A percentile compares a stretch with the other conserved stretches of the same genome.
Evolutionary conservation across 2,329 filamentous ascomycete species (phyloP).

Genomic region (Onygenales sp.): DNA sequence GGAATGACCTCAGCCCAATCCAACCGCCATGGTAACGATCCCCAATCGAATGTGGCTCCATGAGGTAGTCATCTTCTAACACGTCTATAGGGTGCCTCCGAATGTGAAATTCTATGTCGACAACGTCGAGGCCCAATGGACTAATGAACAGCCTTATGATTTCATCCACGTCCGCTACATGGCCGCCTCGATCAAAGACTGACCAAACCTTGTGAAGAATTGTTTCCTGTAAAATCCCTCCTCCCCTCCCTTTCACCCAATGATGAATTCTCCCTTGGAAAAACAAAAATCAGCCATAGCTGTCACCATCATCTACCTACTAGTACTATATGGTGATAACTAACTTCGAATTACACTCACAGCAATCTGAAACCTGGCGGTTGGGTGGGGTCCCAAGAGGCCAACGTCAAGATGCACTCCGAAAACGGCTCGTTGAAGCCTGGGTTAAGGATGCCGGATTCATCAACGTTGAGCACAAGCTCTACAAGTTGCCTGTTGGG

Average conservation of each 20-base stretch:
- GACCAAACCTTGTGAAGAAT: slow-evolving; percentile 26
- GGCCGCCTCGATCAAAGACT: slow-evolving; percentile 16
- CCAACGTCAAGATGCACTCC: slow-evolving; percentile 17
- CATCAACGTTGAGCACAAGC: slow-evolving; percentile 11
- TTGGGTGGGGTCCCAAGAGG: slow-evolving; percentile 29
- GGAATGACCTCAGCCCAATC: slow-evolving; percentile 4
- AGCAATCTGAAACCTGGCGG: slow-evolving; percentile 13
- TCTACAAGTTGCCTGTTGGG: slow-evolving; percentile 16
- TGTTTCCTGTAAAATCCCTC: slow-evolving; percentile 30
- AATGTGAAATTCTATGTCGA: slow-evolving; percentile 23
- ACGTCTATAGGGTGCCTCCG: slow-evolving; percentile 19
- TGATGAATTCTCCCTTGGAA: background rate
- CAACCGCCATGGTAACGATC: background rate
- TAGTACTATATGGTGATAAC: background rate
- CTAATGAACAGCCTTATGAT: slow-evolving; percentile 19
- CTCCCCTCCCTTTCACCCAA: background rate
- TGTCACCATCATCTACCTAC: background rate
- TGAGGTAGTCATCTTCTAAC: slow-evolving; percentile 1
- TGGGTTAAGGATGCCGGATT: slow-evolving; percentile 16
- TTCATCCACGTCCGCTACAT: slow-evolving; percentile 22
- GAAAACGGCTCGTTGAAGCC: slow-evolving; percentile 19
- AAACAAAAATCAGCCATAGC: background rate
- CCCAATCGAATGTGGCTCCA: background rate
- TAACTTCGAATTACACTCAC: background rate
- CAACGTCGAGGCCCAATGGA: slow-evolving; percentile 21